Base-by-base conservation (phyloP, 164 flowering plant species). In the Warburgia ugandensis region DNA sequence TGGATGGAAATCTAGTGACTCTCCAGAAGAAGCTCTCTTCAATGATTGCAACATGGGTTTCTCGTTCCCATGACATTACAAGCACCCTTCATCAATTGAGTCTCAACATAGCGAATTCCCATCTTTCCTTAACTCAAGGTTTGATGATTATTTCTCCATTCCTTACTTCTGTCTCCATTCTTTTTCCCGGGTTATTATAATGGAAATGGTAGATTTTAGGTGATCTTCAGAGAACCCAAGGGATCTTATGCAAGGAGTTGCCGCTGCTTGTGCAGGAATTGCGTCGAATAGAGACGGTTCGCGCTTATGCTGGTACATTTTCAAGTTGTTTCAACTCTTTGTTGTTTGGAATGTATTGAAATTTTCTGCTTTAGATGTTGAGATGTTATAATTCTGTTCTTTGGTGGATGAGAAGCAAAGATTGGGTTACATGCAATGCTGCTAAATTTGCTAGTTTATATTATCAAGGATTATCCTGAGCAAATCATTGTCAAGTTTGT, bases 251-350 rank as follows among this genome's bases (percentile, higher is more conserved):
- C 2, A 43, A 54, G 36, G 67, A 67, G 47, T 35, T 67, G 48
- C 63, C 60, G 1, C 19, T 52, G 36, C 60, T 67, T 42, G 60
- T 44, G 2, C 53, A 42, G 63, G 67, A 67, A 53, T 26, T 67
- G 53, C 44, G 56, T 25, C 30, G 56, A 32, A 50, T 67, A 19
- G 67, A 54, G 16, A 58, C 7, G 12, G 43, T 67, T 54, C 59
- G 66, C 10, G 19, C 10, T 45, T 67, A 67, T 44, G 63, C 60
- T 32, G 65, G 70, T 66, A 43, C 14, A 37, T 31, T 23, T 16
- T 50, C 17, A 1, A 9, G 11, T 8, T 22, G 26, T 23, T 36
- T 7, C 11, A 6, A 35, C n/a, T 53, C 25, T 11, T 5, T 28
- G 9, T n/a, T 29, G 5, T 27, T 33, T 29, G 17, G n/a, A 2